Percentiles rank a stretch among this genome's conserved stretches.
phyloP scores from a whole-genome alignment of 2,329 filamentous ascomycete genomes.

The Epichloe scottii region DNA sequence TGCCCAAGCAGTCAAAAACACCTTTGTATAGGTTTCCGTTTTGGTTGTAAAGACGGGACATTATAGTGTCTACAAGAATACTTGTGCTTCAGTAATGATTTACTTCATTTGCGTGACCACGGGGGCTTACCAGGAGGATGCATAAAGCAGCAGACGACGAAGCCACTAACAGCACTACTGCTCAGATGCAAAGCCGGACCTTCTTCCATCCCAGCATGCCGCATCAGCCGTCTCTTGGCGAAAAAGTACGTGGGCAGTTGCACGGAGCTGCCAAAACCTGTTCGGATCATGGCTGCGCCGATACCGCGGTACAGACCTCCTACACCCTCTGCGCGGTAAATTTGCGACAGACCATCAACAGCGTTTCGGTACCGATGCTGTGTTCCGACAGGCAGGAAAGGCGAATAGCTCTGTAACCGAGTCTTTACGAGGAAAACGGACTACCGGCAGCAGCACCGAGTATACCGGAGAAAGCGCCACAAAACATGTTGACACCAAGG shows the following conservation, averaged over 20 bases:
- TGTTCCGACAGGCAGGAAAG: slow-evolving; percentile 88
- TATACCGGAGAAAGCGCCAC: slow-evolving; percentile 78
- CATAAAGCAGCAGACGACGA: slow-evolving; percentile 96
- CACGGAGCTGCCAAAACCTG: slow-evolving; percentile 88
- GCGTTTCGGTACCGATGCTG: slow-evolving; percentile 88
- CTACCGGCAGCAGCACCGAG: slow-evolving; percentile 87
- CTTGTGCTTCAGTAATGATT: slow-evolving; percentile 5
- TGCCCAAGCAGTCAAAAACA: slow-evolving; percentile 81
- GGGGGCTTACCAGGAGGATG: slow-evolving; percentile 67
- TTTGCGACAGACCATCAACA: slow-evolving; percentile 67
- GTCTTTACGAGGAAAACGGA: slow-evolving; percentile 98
- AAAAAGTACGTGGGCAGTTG: slow-evolving; percentile 98
- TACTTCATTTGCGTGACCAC: background rate
- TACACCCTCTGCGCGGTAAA: slow-evolving; percentile 66
- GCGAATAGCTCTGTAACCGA: slow-evolving; percentile 83
- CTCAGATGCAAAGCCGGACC: slow-evolving; percentile 79
- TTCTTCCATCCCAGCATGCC: slow-evolving; percentile 79
- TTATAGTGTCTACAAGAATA: slow-evolving; percentile 63
- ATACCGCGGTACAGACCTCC: slow-evolving; percentile 81
- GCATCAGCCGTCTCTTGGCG: slow-evolving; percentile 74
- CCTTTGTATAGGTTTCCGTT: slow-evolving; percentile 93
- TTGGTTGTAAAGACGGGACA: slow-evolving; percentile 98
- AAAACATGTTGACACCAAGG: slow-evolving; percentile 84
- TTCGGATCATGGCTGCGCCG: slow-evolving; percentile 86
- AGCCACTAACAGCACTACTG: slow-evolving; percentile 80